Evolutionary conservation across 257 asterid genomes (phyloP).

Genomic region (Penstemon davidsonii): DNA sequence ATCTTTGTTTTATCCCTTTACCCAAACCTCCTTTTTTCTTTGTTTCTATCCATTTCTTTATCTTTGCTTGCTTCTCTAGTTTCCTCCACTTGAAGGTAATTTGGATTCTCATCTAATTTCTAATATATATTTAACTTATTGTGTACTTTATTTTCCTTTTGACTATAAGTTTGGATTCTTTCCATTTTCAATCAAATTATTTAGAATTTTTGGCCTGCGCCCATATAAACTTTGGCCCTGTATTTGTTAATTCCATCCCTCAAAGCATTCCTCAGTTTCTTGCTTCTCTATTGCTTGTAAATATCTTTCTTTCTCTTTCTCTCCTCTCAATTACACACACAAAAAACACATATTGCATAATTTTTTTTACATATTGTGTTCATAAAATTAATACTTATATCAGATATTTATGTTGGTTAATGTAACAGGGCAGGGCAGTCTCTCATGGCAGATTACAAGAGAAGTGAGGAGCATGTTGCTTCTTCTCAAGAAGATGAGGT

Average conservation of each 20-base stretch:
- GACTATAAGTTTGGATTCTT: constrained; percentile 20
- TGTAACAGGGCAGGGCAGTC: constrained; percentile 15
- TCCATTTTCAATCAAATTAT: constrained; percentile 3
- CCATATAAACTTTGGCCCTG: background rate
- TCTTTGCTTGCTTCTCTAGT: constrained; percentile 49
- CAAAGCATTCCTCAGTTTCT: constrained; percentile 29
- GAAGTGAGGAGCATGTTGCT: constrained; percentile 33
- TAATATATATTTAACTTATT: background rate
- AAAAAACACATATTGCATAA: background rate
- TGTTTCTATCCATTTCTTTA: constrained; percentile 5
- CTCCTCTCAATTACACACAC: constrained; percentile 18
- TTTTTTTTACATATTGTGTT: background rate
- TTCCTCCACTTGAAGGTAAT: constrained; percentile 63
- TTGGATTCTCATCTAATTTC: constrained; percentile 40
- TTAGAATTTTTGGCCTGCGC: background rate
- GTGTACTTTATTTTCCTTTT: background rate
- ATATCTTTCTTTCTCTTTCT: constrained; percentile 20
- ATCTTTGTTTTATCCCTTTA: background rate
- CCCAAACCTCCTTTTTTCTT: constrained; percentile 17
- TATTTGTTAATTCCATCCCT: constrained; percentile 10
- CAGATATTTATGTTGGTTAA: background rate
- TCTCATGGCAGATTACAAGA: constrained; percentile 51
- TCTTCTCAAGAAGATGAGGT: constrained; percentile 43
- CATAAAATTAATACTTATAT: background rate
- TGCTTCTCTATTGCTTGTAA: constrained; percentile 25